Percentiles rank a stretch among this genome's conserved stretches.
phyloP scores from a whole-genome alignment of 2,329 filamentous ascomycete species.

The Colletotrichum costaricense region DNA sequence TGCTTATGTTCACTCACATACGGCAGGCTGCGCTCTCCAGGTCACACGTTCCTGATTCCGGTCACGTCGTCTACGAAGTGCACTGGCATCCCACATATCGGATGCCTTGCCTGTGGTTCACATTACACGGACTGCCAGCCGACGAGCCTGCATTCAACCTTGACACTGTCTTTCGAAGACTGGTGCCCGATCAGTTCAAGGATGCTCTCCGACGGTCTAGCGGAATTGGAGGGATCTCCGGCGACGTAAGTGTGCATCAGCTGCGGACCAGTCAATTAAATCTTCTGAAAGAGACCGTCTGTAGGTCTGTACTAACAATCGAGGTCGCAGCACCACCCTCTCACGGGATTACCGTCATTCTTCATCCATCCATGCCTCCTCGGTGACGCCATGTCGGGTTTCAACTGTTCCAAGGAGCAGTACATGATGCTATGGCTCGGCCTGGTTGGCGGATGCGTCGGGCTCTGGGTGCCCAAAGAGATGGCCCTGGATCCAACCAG shows the following conservation, averaged over 20 bases:
- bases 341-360: constrained; percentile 81
- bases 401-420: constrained; percentile 70
- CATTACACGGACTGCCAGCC: constrained; percentile 66
- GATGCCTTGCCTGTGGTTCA: constrained; percentile 82
- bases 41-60: constrained; percentile 46
- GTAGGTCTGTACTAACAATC: constrained; percentile 40
- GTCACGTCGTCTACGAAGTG: constrained; percentile 77
- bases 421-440: constrained; percentile 93
- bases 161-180: constrained; percentile 76
- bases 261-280: constrained; percentile 46
- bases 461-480: constrained; percentile 80
- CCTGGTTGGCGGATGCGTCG: constrained; percentile 83
- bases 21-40: constrained; percentile 54
- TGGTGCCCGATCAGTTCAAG: constrained; percentile 77
- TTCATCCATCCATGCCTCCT: constrained; percentile 95
- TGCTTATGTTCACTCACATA: constrained; percentile 1
- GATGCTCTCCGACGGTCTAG: constrained; percentile 69
- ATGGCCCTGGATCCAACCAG: constrained; percentile 58
- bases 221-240: constrained; percentile 78
- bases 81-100: constrained; percentile 80
- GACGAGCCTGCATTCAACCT: constrained; percentile 69
- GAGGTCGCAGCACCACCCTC: constrained; percentile 78
- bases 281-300: constrained; percentile 40
- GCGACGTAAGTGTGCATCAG: constrained; percentile 70
- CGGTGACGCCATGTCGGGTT: constrained; percentile 79